Percentiles rank a stretch among this genome's conserved stretches.
phyloP scores from a whole-genome alignment of 176 grass and related monocot genomes.

The Carex parvula region DNA sequence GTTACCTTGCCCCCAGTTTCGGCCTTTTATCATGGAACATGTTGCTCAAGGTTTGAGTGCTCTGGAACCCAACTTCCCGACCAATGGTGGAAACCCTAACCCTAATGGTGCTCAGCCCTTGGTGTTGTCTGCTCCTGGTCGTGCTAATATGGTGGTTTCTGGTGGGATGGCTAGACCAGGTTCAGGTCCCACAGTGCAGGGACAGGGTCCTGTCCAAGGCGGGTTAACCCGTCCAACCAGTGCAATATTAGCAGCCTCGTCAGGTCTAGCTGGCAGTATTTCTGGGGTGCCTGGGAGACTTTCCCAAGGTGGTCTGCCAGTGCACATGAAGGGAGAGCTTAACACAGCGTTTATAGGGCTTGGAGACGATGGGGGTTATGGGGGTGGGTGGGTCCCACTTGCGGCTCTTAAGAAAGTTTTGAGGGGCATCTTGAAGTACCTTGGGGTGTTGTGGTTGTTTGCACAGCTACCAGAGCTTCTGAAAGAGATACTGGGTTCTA shows the following conservation, averaged over 20 bases:
- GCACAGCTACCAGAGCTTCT: slow-evolving; percentile 97
- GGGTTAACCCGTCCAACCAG: slow-evolving; percentile 66
- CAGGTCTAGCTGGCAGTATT: slow-evolving; percentile 66
- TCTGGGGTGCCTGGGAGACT: slow-evolving; percentile 68
- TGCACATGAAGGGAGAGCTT: slow-evolving; percentile 95
- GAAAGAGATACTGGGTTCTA: slow-evolving; percentile 95
- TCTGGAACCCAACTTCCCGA: slow-evolving; percentile 72
- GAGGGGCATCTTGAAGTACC: slow-evolving; percentile 97
- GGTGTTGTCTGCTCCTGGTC: slow-evolving; percentile 40
- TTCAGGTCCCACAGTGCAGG: slow-evolving; percentile 62
- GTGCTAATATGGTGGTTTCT: slow-evolving; percentile 38
- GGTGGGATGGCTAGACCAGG: slow-evolving; percentile 56
- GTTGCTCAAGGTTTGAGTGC: slow-evolving; percentile 99
- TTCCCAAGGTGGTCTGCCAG: slow-evolving; percentile 67
- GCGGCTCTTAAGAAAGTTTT: slow-evolving; percentile 96
- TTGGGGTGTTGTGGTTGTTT: slow-evolving; percentile 97
- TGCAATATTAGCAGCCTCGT: slow-evolving; percentile 65
- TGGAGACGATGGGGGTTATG: slow-evolving; percentile 98
- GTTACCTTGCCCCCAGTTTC: slow-evolving; percentile 93
- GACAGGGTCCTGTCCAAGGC: slow-evolving; percentile 35
- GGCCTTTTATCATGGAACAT: slow-evolving; percentile 99
- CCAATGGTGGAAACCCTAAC: slow-evolving; percentile 51
- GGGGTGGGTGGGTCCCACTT: slow-evolving; percentile 97
- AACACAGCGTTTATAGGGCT: slow-evolving; percentile 99
- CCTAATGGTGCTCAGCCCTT: slow-evolving; percentile 38